Evolutionary conservation across 2,329 filamentous ascomycete species (phyloP).

Genomic region (Colletotrichum australisinense): DNA sequence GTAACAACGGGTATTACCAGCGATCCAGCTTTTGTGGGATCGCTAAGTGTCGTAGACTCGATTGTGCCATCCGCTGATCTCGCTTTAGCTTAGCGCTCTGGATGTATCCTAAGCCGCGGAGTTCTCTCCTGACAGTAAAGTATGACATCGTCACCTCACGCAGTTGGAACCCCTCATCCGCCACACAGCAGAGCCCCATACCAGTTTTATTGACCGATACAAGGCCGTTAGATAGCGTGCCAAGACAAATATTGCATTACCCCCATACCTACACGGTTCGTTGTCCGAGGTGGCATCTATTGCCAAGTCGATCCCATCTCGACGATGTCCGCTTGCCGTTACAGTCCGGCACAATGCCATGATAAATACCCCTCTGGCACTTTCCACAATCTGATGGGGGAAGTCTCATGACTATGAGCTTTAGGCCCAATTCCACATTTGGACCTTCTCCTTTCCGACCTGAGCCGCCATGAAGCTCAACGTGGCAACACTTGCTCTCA

Average conservation of each 20-base stretch:
- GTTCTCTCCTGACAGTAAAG: not conserved
- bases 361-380: slow-evolving; percentile 6
- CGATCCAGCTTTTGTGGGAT: too few species aligned
- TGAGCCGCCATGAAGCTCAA: not conserved
- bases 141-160: not conserved
- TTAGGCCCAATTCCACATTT: not conserved
- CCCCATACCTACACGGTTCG: not conserved
- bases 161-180: not conserved
- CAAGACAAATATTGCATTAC: not conserved
- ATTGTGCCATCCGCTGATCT: not conserved
- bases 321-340: not conserved
- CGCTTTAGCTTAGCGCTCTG: not conserved
- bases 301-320: not conserved
- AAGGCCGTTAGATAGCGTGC: slow-evolving; percentile 24
- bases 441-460: too few species aligned
- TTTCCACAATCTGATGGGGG: too few species aligned
- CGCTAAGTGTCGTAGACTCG: not conserved
- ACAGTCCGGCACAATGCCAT: not conserved
- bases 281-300: not conserved
- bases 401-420: accelerated
- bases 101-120: not conserved
- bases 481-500: slow-evolving; percentile 5
- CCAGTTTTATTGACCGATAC: slow-evolving; percentile 7
- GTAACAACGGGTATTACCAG: not conserved
- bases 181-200: not conserved